phyloP scores from a whole-genome alignment of 768 basidiomycete species.

The Tricholoma furcatifolium region DNA sequence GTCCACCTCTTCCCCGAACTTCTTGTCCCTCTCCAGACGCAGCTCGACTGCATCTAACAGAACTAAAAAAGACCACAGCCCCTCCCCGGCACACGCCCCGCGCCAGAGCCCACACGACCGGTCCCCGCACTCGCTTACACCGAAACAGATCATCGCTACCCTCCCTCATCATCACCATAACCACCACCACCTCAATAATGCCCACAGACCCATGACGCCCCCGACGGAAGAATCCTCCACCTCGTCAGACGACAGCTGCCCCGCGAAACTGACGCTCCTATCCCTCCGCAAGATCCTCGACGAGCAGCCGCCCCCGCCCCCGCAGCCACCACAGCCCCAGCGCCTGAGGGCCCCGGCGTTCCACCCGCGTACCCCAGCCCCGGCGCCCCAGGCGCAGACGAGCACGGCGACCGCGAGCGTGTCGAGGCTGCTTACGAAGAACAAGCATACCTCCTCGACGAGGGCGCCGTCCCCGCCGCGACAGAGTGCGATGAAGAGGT shows the following conservation, averaged over 20 bases:
- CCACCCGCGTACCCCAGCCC: slow-evolving; percentile 50
- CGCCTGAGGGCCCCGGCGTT: slow-evolving; percentile 32
- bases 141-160: slow-evolving; percentile 23
- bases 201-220: slow-evolving; percentile 49
- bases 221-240: slow-evolving; percentile 58
- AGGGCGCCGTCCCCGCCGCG: slow-evolving; percentile 60
- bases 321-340: slow-evolving; percentile 12
- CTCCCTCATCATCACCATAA: not conserved
- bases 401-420: slow-evolving; percentile 78
- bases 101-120: slow-evolving; percentile 11
- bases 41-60: slow-evolving; percentile 31
- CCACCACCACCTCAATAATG: too few relatives aligned
- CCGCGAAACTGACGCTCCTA: slow-evolving; percentile 62
- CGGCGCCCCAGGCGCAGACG: slow-evolving; percentile 52
- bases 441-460: slow-evolving; percentile 55
- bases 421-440: slow-evolving; percentile 72
- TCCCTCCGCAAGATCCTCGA: slow-evolving; percentile 72
- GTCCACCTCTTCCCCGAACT: slow-evolving; percentile 25
- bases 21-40: slow-evolving; percentile 33
- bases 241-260: slow-evolving; percentile 51
- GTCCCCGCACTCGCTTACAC: slow-evolving; percentile 29
- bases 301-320: slow-evolving; percentile 44
- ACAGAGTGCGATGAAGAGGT: slow-evolving; percentile 39
- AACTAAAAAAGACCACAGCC: slow-evolving; percentile 22
- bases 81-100: slow-evolving; percentile 5